Evolutionary conservation across 2,329 filamentous ascomycete genomes (phyloP), one percentile per base, ranked within the genome.

Genomic region (Monilinia fructicola): DNA sequence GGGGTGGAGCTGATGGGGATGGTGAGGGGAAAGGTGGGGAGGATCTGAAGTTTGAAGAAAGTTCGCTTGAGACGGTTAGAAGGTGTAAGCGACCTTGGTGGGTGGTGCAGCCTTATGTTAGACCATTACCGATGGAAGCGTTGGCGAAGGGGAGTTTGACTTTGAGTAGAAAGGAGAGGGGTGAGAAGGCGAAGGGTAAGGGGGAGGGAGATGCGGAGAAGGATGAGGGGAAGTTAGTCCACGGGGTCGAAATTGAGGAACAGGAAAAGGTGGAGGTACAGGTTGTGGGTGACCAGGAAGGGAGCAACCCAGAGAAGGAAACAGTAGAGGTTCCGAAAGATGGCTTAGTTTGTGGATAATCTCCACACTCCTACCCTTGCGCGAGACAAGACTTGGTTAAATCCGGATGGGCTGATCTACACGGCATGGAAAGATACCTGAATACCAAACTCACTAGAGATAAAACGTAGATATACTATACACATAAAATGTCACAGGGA

Each of bases 51-150:
- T 68, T 73, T 40, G 76, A 79, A 59, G 82, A 87, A 74, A 89
- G 84, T 76, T 90, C 88, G 5, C 79, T 87, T 23, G 87, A 85
- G 11, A 87, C 90, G 0, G 87, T 95, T 35, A 85, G 84, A 65
- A 82, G 86, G 68, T 96, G 92, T 75, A 89, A 88, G 76, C 81
- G 92, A 70, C 93, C 93, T 1, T 97, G 89, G 85, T 97, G 92
- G 92, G 84, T 97, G 4, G 92, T 88, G 63, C 93, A 98, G 79
- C 90, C 94, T 4, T 91, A 96, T 73, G 85, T 97, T 9, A 82
- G 93, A 66, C 93, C 93, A 52, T 77, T 97, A 74, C 95, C 95
- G 0, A 90, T 90, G 72, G 94, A 98, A 79, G 95, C 95, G 2
- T 74, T 95, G 70, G 88, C 89, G 69, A 93, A 92, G 76, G 93